Conservation (phyloP, 257 asterid species). For the Solanum bulbocastanum region DNA sequence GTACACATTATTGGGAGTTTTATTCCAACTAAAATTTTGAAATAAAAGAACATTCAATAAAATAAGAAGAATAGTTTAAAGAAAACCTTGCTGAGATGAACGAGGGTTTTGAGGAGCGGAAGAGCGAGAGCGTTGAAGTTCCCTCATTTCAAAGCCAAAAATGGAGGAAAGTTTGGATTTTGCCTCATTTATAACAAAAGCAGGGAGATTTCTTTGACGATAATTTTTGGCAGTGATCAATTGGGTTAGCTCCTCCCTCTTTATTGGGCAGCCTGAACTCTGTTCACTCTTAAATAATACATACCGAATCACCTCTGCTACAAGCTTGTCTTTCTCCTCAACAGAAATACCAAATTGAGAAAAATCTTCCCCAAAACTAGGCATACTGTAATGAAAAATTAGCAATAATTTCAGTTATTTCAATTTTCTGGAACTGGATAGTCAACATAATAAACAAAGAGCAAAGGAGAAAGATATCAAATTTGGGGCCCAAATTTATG, state of each 20-base stretch:
- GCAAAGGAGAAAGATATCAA: too few relatives aligned
- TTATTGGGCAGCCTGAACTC: constrained; percentile 73
- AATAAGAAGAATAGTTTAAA: too few relatives aligned
- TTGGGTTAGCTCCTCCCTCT: constrained; percentile 74
- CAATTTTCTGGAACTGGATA: too few relatives aligned
- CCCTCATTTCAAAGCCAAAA: constrained; percentile 84
- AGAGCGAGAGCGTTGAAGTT: constrained; percentile 60
- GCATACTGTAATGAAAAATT: too few relatives aligned
- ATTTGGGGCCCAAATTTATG: too few relatives aligned
- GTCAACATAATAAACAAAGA: too few relatives aligned
- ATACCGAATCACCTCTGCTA: constrained; percentile 73
- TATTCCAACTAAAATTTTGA: neutral
- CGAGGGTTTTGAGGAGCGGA: constrained; percentile 12
- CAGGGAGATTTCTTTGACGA: constrained; percentile 55
- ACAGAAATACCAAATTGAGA: constrained; percentile 64
- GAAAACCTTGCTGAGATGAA: constrained; percentile 8
- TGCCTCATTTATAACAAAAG: constrained; percentile 68
- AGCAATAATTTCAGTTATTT: too few relatives aligned
- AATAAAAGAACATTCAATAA: neutral
- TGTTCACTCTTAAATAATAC: constrained; percentile 64
- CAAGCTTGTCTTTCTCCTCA: constrained; percentile 70
- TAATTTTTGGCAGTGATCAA: constrained; percentile 57
- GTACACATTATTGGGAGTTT: neutral
- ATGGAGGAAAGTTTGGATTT: constrained; percentile 48
- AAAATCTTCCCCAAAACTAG: neutral